phyloP scores from a whole-genome alignment of 768 basidiomycete genomes.

The Trichaptum fuscoviolaceum region DNA sequence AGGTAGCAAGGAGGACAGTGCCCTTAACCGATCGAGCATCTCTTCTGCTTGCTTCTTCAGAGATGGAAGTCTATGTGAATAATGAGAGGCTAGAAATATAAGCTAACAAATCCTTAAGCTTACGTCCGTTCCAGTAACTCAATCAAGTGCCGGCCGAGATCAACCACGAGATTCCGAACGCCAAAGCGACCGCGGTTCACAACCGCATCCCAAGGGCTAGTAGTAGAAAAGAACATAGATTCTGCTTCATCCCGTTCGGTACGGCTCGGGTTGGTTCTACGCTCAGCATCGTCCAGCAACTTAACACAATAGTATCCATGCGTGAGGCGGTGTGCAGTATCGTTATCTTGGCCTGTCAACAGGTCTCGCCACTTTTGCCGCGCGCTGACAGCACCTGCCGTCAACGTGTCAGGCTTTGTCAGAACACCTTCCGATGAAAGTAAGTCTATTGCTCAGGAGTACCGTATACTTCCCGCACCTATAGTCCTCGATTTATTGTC shows the following conservation, averaged over 20 bases:
- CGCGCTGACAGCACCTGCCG: slow-evolving; percentile 34
- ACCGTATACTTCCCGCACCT: slow-evolving; percentile 26
- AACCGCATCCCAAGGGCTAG: slow-evolving; percentile 49
- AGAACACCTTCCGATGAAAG: slow-evolving; percentile 44
- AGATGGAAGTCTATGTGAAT: slow-evolving; percentile 39
- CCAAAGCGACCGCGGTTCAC: slow-evolving; percentile 47
- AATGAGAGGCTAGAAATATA: not conserved
- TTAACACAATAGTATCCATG: slow-evolving; percentile 69
- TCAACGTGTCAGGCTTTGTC: slow-evolving; percentile 62
- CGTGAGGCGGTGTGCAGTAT: slow-evolving; percentile 34
- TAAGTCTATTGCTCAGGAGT: not conserved
- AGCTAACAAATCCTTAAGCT: slow-evolving; percentile 15
- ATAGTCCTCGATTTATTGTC: slow-evolving; percentile 45
- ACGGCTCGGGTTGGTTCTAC: slow-evolving; percentile 31
- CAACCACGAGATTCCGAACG: slow-evolving; percentile 44
- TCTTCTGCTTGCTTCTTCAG: slow-evolving; percentile 34
- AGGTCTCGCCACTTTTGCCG: slow-evolving; percentile 43
- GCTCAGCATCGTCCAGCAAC: slow-evolving; percentile 55
- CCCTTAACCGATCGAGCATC: slow-evolving; percentile 30
- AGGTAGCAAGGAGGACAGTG: slow-evolving; percentile 37
- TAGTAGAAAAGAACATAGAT: slow-evolving; percentile 42
- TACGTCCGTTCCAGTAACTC: slow-evolving; percentile 48
- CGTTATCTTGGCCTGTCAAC: slow-evolving; percentile 35
- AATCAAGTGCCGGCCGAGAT: slow-evolving; percentile 48
- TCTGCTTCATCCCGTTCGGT: slow-evolving; percentile 21